Evolutionary conservation across 176 grass and related monocot species (phyloP), one percentile per base, ranked within the genome.

Genomic region (Hordeum marinum): DNA sequence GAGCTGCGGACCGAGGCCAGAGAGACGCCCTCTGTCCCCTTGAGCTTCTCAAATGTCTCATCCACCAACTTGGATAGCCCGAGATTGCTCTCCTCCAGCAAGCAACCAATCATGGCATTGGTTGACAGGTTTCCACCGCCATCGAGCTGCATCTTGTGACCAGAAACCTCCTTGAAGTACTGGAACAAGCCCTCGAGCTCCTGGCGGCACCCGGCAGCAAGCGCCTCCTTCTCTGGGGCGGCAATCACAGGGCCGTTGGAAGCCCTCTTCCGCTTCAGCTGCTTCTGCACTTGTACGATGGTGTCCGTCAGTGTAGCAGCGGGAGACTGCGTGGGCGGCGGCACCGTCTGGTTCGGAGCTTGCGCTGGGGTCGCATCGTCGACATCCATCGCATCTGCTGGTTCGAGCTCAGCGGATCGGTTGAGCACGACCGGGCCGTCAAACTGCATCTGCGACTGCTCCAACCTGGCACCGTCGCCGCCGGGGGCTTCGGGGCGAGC

Each of bases 41-140:
- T 94, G 23, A 94, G 60, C 64, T 80, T 93, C 21, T 91, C 82
- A 63, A 80, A 82, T 60, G 94, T 82, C 70, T 91, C 79, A 1
- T 81, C 86, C 40, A 90, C 90, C 85, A 97, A 73, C 62, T 79
- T 94, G 39, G 90, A 86, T 25, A 97, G 87, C 15, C 92, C 89
- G 80, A 91, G 88, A 40, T 17, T 75, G 77, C 87, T 94, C 86
- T 94, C 95, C 79, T 97, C 95, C 70, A 97, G 77, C 61, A 94
- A 91, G 20, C 63, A 89, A 5, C 92, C 92, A 68, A 97, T 76
- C 63, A 88, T 41, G 5, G 50, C 77, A n/a, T 97, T 97, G 40
- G 46, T 80, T 0, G 85, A 90, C 77, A 85, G 72, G 4, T 78
- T 84, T 0, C 59, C 75, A 4, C 85, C 88, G 4, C 85, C 88